Evolutionary conservation across 2,329 filamentous ascomycete genomes (phyloP).

Genomic region (Alternaria incomplexa): DNA sequence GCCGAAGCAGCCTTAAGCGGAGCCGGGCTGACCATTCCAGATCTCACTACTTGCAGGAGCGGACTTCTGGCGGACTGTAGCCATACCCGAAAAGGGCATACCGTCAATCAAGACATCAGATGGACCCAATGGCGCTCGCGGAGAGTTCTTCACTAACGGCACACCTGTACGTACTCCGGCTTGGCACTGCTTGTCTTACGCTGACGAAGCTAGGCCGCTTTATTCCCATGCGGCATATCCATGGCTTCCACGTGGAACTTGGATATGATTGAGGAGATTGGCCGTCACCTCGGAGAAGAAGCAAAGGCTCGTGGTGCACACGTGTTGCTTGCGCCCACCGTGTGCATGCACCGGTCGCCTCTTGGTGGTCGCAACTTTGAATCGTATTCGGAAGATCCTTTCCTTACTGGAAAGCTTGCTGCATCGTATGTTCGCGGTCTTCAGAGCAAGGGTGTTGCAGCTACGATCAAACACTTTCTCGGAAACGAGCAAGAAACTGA

Average conservation of each 20-base stretch:
- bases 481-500: conserved; percentile 77
- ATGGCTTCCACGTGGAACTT: conserved; percentile 82
- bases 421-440: conserved; percentile 74
- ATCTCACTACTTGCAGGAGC: conserved; percentile 56
- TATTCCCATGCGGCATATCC: conserved; percentile 80
- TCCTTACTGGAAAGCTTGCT: conserved; percentile 75
- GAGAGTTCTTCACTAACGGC: conserved; percentile 68
- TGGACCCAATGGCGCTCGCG: conserved; percentile 73
- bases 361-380: conserved; percentile 87
- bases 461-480: conserved; percentile 80
- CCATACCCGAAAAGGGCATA: conserved; percentile 65
- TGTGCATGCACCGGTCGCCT: conserved; percentile 82
- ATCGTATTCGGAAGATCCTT: conserved; percentile 83
- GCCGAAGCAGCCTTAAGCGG: conserved; percentile 7
- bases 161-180: conserved; percentile 45
- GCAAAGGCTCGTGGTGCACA: conserved; percentile 75
- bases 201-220: conserved; percentile 64
- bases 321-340: conserved; percentile 76
- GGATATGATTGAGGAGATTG: conserved; percentile 71
- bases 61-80: conserved; percentile 73
- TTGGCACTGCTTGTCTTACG: conserved; percentile 3
- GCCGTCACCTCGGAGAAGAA: conserved; percentile 73
- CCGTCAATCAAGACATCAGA: conserved; percentile 71
- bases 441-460: conserved; percentile 75
- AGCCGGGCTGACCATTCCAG: conserved; percentile 35